Evolutionary conservation across 2,329 filamentous ascomycete species (phyloP), one percentile per base, ranked within the genome.

Genomic region (Botryotinia convoluta): DNA sequence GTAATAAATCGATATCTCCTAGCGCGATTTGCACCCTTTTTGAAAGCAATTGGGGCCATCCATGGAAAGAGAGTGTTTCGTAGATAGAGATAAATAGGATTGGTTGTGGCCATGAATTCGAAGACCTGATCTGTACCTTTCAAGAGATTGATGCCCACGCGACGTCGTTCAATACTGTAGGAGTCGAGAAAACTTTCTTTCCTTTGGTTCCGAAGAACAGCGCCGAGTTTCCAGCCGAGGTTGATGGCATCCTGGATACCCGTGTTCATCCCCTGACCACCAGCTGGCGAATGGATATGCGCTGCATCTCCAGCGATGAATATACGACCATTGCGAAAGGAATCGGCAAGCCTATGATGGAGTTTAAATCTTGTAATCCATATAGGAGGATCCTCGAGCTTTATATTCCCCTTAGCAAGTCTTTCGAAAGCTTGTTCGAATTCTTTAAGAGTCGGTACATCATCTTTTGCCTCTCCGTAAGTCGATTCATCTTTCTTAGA

Each of bases 291-390:
- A 72, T 82, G 81, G 7, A 81, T 79, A 60, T 83, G 82, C 12
- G 82, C 82, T 7, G 82, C 79, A 73, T 83, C 82, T 32, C 82
- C 82, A 9, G 81, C 80, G 59, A 82, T 71, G 6, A 82, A 76
- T 6, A 81, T 29, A 7, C 77, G 83, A 3, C 85, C 84, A 35
- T 83, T 82, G 9, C 84, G 84, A 76, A 87, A 86, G 14, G 74
- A 76, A 12, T 80, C 80, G 3, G 83, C 82, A 44, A 83, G 81
- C 10, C 84, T 80, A 76, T 85, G 82, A 77, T 85, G 85, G 12
- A 85, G 81, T 4, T 81, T 83, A 77, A 87, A 88, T 20, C 82
- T 80, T 1, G 84, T 81, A 45, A 87, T 78, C 84, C 84, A 85
- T 5, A 78, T 63, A 0, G 82, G 77, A 44, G 72, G 68, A 57